Percentiles rank a stretch among this genome's conserved stretches.
phyloP scores from a whole-genome alignment of 2,329 filamentous ascomycete species.

The Alternaria arbusti region DNA sequence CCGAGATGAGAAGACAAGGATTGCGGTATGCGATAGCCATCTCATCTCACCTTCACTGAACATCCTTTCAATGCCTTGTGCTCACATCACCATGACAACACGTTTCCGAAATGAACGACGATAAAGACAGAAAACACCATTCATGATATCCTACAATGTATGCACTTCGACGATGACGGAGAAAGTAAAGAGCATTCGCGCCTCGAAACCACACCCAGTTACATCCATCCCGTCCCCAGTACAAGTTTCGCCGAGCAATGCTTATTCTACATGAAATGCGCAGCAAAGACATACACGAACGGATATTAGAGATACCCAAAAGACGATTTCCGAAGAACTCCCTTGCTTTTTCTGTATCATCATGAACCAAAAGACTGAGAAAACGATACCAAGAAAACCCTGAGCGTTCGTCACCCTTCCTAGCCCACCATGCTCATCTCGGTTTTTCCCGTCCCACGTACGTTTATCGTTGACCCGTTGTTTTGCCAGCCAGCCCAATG shows the following conservation, averaged over 20 bases:
- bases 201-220: constrained; percentile 6
- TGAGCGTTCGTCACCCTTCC: not conserved
- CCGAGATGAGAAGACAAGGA: not conserved
- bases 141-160: constrained; percentile 29
- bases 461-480: constrained; percentile 23
- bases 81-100: not conserved
- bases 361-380: constrained; percentile 8
- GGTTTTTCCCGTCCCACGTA: constrained; percentile 9
- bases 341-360: constrained; percentile 23
- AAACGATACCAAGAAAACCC: constrained; percentile 13
- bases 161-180: constrained; percentile 15
- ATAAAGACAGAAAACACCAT: constrained; percentile 13
- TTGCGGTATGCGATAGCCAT: not conserved
- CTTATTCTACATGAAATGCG: constrained; percentile 30
- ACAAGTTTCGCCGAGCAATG: constrained; percentile 27
- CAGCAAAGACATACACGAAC: constrained; percentile 14
- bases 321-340: constrained; percentile 19
- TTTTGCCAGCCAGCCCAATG: constrained; percentile 35
- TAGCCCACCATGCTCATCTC: constrained; percentile 1
- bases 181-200: constrained; percentile 3
- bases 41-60: not conserved
- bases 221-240: constrained; percentile 4
- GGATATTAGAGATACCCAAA: constrained; percentile 14
- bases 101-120: accelerated
- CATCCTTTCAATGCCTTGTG: not conserved